Conservation (phyloP, 768 basidiomycete genomes). For the Tylopilus sp. region DNA sequence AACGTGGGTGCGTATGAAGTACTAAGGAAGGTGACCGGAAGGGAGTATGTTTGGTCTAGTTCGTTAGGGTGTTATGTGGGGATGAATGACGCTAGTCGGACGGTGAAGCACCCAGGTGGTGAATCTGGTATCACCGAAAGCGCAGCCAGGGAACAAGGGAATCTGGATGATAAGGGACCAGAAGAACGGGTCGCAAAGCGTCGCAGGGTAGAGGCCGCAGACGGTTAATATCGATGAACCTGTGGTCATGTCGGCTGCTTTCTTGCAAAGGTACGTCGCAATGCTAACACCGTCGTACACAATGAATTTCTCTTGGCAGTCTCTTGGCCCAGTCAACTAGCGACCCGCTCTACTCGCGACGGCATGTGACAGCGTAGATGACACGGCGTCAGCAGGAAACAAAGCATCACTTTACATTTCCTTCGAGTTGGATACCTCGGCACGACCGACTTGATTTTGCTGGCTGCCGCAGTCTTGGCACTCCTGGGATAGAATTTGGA, state of each 20-base stretch:
- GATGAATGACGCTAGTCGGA: not conserved
- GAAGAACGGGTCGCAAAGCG: conserved; percentile 16
- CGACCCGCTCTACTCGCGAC: too few relatives aligned
- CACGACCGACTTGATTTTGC: too few relatives aligned
- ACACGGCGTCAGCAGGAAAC: too few relatives aligned
- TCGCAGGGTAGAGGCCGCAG: conserved; percentile 6
- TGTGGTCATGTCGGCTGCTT: not conserved
- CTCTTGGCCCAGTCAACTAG: too few relatives aligned
- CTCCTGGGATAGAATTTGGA: too few relatives aligned
- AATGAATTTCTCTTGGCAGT: not conserved
- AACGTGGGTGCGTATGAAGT: conserved; percentile 60
- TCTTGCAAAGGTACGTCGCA: not conserved
- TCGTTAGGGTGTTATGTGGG: conserved; percentile 42
- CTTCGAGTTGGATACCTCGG: too few relatives aligned
- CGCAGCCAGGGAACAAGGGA: not conserved
- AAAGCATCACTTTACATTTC: too few relatives aligned
- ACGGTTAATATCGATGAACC: conserved; percentile 1
- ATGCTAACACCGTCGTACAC: not conserved
- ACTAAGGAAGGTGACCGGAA: conserved; percentile 57
- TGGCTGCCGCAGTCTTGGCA: too few relatives aligned
- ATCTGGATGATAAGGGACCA: not conserved
- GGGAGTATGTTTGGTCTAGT: conserved; percentile 67
- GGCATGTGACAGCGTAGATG: too few relatives aligned
- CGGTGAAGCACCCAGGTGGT: not conserved
- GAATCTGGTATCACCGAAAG: not conserved